These are phyloP conservation scores for Bisporella sp. DNA, from an alignment of 2,329 filamentous ascomycete genomes.

Conservation along the genomic window DNA sequence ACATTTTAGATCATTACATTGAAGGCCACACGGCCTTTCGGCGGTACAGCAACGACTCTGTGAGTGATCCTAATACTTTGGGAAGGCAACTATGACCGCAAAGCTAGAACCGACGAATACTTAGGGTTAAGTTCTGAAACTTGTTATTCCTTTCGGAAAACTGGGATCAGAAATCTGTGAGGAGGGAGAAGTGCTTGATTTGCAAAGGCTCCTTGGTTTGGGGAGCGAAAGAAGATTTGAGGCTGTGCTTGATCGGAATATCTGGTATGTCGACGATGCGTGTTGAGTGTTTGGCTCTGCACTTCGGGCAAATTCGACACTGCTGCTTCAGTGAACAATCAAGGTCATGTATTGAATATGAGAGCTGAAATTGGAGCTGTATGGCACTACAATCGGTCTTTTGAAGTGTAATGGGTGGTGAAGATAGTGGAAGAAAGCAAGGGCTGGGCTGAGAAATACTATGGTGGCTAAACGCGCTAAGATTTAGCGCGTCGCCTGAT, in stretches of 20 bases:
- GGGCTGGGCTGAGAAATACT: background rate
- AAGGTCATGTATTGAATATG: conserved; percentile 7
- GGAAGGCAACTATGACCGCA: conserved; percentile 65
- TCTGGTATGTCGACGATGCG: conserved; percentile 14
- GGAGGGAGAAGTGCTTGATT: conserved; percentile 67
- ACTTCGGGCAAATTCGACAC: conserved; percentile 13
- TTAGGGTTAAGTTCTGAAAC: conserved; percentile 98
- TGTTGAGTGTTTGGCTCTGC: conserved; percentile 19
- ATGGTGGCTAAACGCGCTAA: background rate
- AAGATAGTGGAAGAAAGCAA: background rate
- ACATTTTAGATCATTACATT: conserved; percentile 39
- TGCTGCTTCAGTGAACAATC: conserved; percentile 9
- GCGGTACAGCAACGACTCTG: conserved; percentile 23
- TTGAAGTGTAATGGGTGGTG: conserved; percentile 3
- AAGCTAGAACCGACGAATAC: conserved; percentile 67
- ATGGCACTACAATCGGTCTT: background rate
- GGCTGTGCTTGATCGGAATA: conserved; percentile 14
- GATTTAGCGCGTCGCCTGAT: conserved; percentile 1
- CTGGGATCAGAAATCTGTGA: conserved; percentile 69
- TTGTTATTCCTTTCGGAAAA: conserved; percentile 65
- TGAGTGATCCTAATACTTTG: conserved; percentile 53
- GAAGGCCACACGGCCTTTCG: conserved; percentile 43
- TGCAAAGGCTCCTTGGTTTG: conserved; percentile 22
- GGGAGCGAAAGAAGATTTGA: conserved; percentile 40
- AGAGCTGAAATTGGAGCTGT: background rate